Evolutionary conservation across 228 moss, liverwort and hornwort genomes (phyloP), one percentile per base, ranked within the genome.

Genomic region (Sphagnum fallax): DNA sequence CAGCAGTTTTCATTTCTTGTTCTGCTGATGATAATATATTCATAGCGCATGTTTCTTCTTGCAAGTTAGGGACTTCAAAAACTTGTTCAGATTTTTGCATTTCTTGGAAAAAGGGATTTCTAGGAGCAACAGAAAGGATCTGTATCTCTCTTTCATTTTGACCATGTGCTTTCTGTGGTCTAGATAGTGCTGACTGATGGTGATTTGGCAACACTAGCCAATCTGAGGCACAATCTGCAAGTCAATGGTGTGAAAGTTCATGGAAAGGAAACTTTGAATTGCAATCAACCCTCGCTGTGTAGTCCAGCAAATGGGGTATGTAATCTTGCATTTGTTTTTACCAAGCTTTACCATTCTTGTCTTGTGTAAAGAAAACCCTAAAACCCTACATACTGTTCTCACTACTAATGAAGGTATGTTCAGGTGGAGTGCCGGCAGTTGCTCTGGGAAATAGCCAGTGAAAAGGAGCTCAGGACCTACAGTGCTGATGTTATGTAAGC

Each of bases 121-220:
- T 32, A 32, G 32, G 32, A 32, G 32, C 32, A 3, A 2, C 32
- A 3, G 32, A 32, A 32, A 32, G 32, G 32, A 32, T 32, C 32
- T 32, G 32, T 32, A 32, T 32, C 2, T 32, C 32, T 32, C 32
- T 32, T 2, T 55, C 55, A 55, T 55, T 55, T 55, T 55, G 8
- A 55, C 12, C 55, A 32, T 55, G 55, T 55, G 8, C 9, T 8
- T 15, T 71, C 61, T 69, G 61, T 52, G 67, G 59, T 55, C 58
- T 79, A 97, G 96, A 76, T 91, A 59, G 69, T 90, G 48, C 79
- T 93, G 69, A 97, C 90, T 5, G 93, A 97, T 84, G 93, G 93
- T 18, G 83, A 86, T 70, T 73, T 93, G 65, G 75, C 85, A 60
- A 77, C 87, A 14, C 49, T 97, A 50, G 88, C 71, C 49, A 93